A percentile compares a stretch with the other conserved stretches of the same genome.
Conservation (phyloP, 345 rosid species). For the Arabidopsis thaliana region DNA sequence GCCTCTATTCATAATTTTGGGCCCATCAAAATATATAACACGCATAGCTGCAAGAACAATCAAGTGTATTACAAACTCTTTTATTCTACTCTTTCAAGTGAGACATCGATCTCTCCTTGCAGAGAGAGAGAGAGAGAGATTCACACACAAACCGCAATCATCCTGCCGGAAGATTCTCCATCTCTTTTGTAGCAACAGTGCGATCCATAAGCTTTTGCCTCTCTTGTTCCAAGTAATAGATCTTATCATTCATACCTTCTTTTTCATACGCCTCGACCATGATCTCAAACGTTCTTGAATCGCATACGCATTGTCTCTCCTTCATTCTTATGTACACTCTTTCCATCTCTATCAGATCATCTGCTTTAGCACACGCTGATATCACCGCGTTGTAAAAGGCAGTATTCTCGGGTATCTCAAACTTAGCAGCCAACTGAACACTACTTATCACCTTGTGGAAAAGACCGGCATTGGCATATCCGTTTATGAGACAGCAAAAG, state of each 20-base stretch:
- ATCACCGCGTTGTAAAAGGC: conserved; percentile 72
- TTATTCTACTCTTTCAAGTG: background rate
- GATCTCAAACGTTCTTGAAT: conserved; percentile 64
- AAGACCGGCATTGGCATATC: conserved; percentile 82
- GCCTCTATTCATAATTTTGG: background rate
- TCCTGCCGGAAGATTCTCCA: conserved; percentile 32
- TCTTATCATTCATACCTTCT: conserved; percentile 84
- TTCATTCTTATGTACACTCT: conserved; percentile 81
- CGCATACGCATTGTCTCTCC: conserved; percentile 62
- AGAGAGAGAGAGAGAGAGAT: background rate
- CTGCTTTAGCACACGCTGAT: conserved; percentile 76
- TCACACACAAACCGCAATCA: conserved; percentile 33
- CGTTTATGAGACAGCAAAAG: conserved; percentile 77
- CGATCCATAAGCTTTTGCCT: conserved; percentile 40
- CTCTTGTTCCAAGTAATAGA: conserved; percentile 78
- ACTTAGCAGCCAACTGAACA: conserved; percentile 74
- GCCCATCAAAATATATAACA: background rate
- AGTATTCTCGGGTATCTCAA: conserved; percentile 75
- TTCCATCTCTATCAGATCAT: conserved; percentile 93
- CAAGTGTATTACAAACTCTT: conserved; percentile 34
- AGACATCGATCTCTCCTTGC: background rate
- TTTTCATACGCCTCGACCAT: conserved; percentile 78
- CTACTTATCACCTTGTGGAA: conserved; percentile 78
- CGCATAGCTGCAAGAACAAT: conserved; percentile 42
- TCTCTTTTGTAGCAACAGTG: conserved; percentile 12